Evolutionary conservation across 1,284 basidiomycete genomes (phyloP).

Genomic region (Pseudozyma sp.): DNA sequence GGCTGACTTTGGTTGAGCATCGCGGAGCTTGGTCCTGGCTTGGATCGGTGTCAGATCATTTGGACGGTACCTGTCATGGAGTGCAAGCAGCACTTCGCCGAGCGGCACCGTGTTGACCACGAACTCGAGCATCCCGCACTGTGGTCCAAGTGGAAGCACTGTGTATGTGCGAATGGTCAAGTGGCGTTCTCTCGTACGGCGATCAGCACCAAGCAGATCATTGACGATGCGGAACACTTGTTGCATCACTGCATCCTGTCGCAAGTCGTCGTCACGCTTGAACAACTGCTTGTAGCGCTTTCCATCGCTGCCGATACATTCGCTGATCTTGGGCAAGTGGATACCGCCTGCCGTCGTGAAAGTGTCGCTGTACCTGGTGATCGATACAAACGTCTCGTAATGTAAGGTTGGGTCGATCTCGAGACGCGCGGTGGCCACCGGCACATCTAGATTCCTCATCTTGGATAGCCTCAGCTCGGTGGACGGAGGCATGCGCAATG

Average conservation of each 20-base stretch:
- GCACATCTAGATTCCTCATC: slow-evolving; percentile 68
- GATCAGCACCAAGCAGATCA: slow-evolving; percentile 78
- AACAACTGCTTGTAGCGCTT: slow-evolving; percentile 85
- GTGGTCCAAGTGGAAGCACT: slow-evolving; percentile 84
- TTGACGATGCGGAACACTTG: slow-evolving; percentile 95
- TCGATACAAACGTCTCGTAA: slow-evolving; percentile 74
- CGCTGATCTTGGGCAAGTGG: slow-evolving; percentile 84
- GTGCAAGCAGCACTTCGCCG: slow-evolving; percentile 74
- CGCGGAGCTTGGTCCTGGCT: slow-evolving; percentile 40
- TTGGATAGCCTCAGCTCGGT: slow-evolving; percentile 36
- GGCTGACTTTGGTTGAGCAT: slow-evolving; percentile 29
- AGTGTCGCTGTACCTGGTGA: slow-evolving; percentile 73
- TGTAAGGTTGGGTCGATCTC: slow-evolving; percentile 78
- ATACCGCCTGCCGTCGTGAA: slow-evolving; percentile 83
- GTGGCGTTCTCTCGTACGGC: slow-evolving; percentile 79
- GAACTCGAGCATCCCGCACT: slow-evolving; percentile 91
- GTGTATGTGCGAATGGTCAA: slow-evolving; percentile 86
- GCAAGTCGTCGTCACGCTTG: slow-evolving; percentile 88
- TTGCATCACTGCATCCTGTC: slow-evolving; percentile 99
- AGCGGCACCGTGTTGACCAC: slow-evolving; percentile 83
- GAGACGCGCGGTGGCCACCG: slow-evolving; percentile 81
- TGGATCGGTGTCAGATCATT: slow-evolving; percentile 44
- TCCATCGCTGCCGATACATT: slow-evolving; percentile 80
- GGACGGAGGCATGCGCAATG: slow-evolving; percentile 37
- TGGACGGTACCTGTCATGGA: slow-evolving; percentile 72